A percentile compares a stretch with the other conserved stretches of the same genome.
Evolutionary conservation across 176 grass and related monocot species (phyloP).

Genomic region (Lolium rigidum): DNA sequence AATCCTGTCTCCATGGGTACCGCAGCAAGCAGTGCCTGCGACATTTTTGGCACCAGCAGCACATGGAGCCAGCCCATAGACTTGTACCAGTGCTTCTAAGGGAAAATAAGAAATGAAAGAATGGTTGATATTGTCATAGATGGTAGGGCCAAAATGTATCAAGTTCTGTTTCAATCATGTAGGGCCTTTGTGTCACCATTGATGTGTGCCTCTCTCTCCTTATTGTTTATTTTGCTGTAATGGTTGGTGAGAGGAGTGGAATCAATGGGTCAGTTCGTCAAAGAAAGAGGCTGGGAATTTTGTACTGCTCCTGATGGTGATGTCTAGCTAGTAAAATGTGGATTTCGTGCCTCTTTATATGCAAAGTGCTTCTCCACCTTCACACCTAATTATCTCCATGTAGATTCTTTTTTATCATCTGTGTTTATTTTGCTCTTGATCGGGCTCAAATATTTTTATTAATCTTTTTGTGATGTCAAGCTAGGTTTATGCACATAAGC

Average conservation of each 20-base stretch:
- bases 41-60: conserved; percentile 41
- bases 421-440: background rate
- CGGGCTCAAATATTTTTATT: background rate
- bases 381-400: background rate
- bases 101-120: conserved; percentile 16
- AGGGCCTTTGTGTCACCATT: conserved; percentile 45
- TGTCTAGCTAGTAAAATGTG: conserved; percentile 31
- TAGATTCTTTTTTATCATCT: background rate
- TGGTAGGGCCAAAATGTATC: conserved; percentile 48
- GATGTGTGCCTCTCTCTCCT: conserved; percentile 32
- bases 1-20: conserved; percentile 20
- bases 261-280: conserved; percentile 25
- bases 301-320: conserved; percentile 37
- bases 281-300: conserved; percentile 28
- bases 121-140: conserved; percentile 22
- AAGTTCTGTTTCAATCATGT: conserved; percentile 34
- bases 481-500: background rate
- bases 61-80: conserved; percentile 53
- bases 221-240: conserved; percentile 34
- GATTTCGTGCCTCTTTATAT: conserved; percentile 21
- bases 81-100: conserved; percentile 57
- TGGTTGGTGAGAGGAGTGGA: conserved; percentile 34
- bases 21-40: conserved; percentile 4
- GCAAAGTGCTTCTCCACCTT: background rate
- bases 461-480: background rate